Conservation (phyloP, 148 eudicot species). For the Vaccinium macrocarpon region DNA sequence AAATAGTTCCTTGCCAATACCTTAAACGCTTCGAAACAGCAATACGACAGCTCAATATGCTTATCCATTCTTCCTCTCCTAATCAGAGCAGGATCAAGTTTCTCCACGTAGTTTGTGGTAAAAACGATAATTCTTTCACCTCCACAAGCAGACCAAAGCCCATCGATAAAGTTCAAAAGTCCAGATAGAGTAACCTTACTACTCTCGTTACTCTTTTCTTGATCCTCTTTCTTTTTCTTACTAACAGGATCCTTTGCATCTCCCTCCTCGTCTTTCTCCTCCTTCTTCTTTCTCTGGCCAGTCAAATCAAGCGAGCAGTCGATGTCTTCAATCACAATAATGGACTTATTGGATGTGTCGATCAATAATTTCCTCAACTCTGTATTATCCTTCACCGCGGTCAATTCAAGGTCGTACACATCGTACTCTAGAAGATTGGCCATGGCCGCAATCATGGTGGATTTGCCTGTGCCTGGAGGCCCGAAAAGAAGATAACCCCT, state of each 20-base stretch:
- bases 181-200: constrained; percentile 36
- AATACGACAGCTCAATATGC: constrained; percentile 51
- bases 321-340: constrained; percentile 40
- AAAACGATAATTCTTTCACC: constrained; percentile 49
- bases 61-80: constrained; percentile 55
- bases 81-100: constrained; percentile 54
- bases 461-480: constrained; percentile 62
- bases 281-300: constrained; percentile 33
- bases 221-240: constrained; percentile 11
- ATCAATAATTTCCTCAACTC: constrained; percentile 44
- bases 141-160: constrained; percentile 59
- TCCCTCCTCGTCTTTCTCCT: neutral
- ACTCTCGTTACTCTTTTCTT: constrained; percentile 5
- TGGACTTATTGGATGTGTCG: constrained; percentile 27
- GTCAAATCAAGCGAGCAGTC: constrained; percentile 57
- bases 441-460: constrained; percentile 63
- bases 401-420: constrained; percentile 53
- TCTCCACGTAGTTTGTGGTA: constrained; percentile 50
- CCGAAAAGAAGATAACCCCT: constrained; percentile 33
- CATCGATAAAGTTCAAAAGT: constrained; percentile 56
- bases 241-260: constrained; percentile 10
- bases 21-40: constrained; percentile 45
- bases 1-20: constrained; percentile 43
- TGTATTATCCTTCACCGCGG: constrained; percentile 44
- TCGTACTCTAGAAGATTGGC: constrained; percentile 53